Base-by-base conservation (phyloP, 768 basidiomycete genomes). In the Fibroporia radiculosa region DNA sequence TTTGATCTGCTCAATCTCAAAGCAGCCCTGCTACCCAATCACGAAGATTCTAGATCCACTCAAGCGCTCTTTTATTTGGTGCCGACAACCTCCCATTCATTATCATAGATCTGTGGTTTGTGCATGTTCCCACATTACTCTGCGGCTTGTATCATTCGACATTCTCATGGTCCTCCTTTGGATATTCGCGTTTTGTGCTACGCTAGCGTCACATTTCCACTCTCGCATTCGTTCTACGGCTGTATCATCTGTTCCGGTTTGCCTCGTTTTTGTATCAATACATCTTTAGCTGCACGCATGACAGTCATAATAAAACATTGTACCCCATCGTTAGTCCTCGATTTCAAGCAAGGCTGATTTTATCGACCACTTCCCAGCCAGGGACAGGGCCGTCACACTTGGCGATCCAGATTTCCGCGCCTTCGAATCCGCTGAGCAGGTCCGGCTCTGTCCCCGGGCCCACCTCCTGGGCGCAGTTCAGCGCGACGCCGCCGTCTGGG, bases 351-450 rank as follows among this genome's bases (percentile, higher is more conserved):
- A 60, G 52, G 6, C 31, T 8, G 25, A 58, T 50, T 36, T 54
- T 56, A 27, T 58, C 54, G 28, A 56, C 19, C 4, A 60, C 48
- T 40, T 49, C 46, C 61, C 61, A 62, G 0, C 28, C 44, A 14
- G 42, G 39, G 2, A 59, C 58, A 7, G 59, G 61, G 1, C 61
- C 61, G 16, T 62, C 58, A 34, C 61, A 62, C 16, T 38, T 35
- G 14, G 54, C 56, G 8, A 58, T 37, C 61, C 61, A 62, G 13
- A 62, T 61, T 44, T 57, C 61, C 3, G 42, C 45, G 5, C 59
- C 58, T 6, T 50, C 53, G 29, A 62, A 56, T 2, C 53, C 58
- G 1, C 50, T 49, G 3, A 60, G 38, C 22, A 38, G n/a, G 25
- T 55, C 50, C 8, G 47, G 32, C 13, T 33, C 48, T 16, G 33